Conservation (phyloP, 805 yeast species). For the Candida saitoana region DNA sequence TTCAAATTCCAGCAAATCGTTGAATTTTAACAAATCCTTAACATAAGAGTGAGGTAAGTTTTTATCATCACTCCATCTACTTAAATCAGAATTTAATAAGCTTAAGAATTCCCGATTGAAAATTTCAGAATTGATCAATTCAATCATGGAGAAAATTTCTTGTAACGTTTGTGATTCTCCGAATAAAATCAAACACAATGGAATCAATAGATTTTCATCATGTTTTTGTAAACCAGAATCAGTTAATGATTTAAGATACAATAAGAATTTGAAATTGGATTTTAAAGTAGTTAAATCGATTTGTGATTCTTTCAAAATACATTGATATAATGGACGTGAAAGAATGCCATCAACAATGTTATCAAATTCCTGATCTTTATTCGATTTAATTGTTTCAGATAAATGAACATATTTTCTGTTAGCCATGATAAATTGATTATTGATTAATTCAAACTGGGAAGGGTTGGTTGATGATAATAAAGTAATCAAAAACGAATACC, state of each 20-base stretch:
- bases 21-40: constrained; percentile 19
- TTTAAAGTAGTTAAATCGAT: constrained; percentile 12
- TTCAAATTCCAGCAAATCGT: constrained; percentile 28
- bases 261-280: constrained; percentile 25
- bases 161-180: constrained; percentile 17
- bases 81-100: constrained; percentile 23
- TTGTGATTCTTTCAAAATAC: constrained; percentile 17
- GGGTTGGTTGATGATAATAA: constrained; percentile 14
- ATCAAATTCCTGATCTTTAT: constrained; percentile 33
- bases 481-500: constrained; percentile 26
- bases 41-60: constrained; percentile 14
- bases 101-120: constrained; percentile 25
- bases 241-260: constrained; percentile 36
- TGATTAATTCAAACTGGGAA: constrained; percentile 15
- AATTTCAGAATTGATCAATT: constrained; percentile 29
- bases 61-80: constrained; percentile 24
- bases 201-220: constrained; percentile 39
- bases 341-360: constrained; percentile 19
- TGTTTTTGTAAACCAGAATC: constrained; percentile 35
- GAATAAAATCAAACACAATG: constrained; percentile 30
- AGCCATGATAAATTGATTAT: constrained; percentile 16
- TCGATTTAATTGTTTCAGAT: constrained; percentile 23
- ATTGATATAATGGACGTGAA: constrained; percentile 28
- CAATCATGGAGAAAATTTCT: constrained; percentile 28
- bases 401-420: constrained; percentile 20